A percentile compares a stretch with the other conserved stretches of the same genome.
Conservation (phyloP, 163 green algal species). For the Coccomyxa subellipsoidea region DNA sequence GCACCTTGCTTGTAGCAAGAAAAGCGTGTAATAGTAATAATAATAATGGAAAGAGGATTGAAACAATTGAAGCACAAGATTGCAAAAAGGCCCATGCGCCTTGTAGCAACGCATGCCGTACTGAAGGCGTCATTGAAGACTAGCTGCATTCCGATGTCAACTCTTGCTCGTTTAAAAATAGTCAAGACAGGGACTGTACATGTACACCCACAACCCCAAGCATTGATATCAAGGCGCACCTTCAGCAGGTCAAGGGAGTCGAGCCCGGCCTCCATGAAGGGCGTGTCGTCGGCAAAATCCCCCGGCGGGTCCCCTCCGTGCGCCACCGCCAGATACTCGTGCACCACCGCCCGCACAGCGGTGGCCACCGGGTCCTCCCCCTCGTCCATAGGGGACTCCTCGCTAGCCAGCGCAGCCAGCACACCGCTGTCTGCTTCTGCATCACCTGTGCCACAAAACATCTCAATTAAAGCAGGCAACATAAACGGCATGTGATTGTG, state of each 20-base stretch:
- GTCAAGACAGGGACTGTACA: too few species aligned
- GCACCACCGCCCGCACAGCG: background rate
- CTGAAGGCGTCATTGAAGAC: too few species aligned
- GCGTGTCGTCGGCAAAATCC: slow-evolving; percentile 17
- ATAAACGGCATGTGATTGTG: background rate
- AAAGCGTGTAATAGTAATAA: too few species aligned
- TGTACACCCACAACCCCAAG: too few species aligned
- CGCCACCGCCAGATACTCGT: background rate
- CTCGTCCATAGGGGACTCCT: background rate
- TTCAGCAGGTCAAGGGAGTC: slow-evolving; percentile 53
- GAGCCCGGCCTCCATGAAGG: slow-evolving; percentile 38
- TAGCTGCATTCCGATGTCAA: too few species aligned
- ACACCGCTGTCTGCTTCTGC: background rate
- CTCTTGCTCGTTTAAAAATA: too few species aligned
- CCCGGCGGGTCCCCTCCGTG: slow-evolving; percentile 14
- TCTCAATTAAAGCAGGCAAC: background rate
- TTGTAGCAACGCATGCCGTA: too few species aligned
- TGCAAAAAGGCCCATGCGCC: too few species aligned
- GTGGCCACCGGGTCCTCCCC: background rate
- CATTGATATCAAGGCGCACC: background rate
- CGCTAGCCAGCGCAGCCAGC: background rate
- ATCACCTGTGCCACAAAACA: background rate
- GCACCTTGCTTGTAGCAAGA: too few species aligned
- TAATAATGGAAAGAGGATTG: too few species aligned
- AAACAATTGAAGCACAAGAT: too few species aligned